A percentile compares a stretch with the other conserved stretches of the same genome.
phyloP scores from a whole-genome alignment of 2,329 filamentous ascomycete species.

The Hawksworthiomyces lignivorus region DNA sequence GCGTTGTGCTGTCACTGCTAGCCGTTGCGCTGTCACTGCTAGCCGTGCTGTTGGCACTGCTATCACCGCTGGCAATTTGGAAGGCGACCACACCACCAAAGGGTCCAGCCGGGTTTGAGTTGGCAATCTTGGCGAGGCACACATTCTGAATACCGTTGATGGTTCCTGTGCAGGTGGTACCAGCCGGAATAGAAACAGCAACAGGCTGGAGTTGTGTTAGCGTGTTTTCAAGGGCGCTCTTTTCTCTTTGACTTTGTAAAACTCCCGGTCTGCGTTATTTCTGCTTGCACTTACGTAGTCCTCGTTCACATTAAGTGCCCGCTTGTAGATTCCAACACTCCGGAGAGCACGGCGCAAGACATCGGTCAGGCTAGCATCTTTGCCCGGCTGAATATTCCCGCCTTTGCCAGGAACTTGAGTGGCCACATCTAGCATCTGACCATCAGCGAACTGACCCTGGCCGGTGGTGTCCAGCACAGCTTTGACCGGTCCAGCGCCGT shows the following conservation, averaged over 20 bases:
- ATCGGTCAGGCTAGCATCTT: too few species aligned
- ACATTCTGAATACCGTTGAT: conserved; percentile 26
- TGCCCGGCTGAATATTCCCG: conserved; percentile 25
- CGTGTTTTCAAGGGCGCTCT: conserved; percentile 7
- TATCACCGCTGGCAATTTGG: conserved; percentile 24
- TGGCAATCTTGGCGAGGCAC: conserved; percentile 36
- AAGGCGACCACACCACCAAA: conserved; percentile 34
- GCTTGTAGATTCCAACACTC: conserved; percentile 15
- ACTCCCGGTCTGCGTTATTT: too few species aligned
- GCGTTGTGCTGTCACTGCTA: background rate
- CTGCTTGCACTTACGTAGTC: conserved; percentile 22
- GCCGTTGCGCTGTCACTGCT: background rate
- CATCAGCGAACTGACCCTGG: conserved; percentile 26
- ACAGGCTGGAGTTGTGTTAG: conserved; percentile 30
- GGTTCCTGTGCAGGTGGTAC: conserved; percentile 30
- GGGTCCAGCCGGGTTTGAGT: conserved; percentile 30
- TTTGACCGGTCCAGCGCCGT: conserved; percentile 31
- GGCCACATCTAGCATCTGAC: conserved; percentile 20
- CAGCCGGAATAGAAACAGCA: conserved; percentile 28
- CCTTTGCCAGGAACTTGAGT: conserved; percentile 29
- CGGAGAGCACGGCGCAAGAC: conserved; percentile 10
- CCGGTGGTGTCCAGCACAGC: conserved; percentile 31
- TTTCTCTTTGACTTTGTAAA: background rate
- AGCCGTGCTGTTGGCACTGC: too few species aligned
- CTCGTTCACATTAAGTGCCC: conserved; percentile 20